Evolutionary conservation across 2,329 filamentous ascomycete species (phyloP).

Genomic region (Blastomyces silverae): DNA sequence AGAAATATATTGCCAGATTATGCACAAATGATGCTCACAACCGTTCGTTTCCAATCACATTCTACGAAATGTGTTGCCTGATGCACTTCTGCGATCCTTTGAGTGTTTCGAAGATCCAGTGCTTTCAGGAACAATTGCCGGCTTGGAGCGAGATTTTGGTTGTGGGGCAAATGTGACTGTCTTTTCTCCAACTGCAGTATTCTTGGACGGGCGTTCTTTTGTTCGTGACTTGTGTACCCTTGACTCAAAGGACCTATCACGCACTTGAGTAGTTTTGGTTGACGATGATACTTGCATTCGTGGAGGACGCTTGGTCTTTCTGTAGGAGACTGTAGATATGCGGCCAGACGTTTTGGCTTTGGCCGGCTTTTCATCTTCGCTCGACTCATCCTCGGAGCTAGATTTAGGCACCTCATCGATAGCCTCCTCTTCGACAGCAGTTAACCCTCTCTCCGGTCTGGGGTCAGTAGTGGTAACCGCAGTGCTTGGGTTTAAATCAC

Average conservation of each 20-base stretch:
- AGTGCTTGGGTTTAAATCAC: slow-evolving; percentile 81
- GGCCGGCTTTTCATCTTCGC: slow-evolving; percentile 27
- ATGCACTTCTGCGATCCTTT: slow-evolving; percentile 46
- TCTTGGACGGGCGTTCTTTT: slow-evolving; percentile 30
- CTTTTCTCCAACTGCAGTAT: slow-evolving; percentile 44
- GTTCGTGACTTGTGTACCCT: slow-evolving; percentile 44
- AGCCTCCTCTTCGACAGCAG: slow-evolving; percentile 57
- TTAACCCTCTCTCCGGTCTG: slow-evolving; percentile 47
- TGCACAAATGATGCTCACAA: slow-evolving; percentile 4
- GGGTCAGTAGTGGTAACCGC: slow-evolving; percentile 32
- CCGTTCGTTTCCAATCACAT: slow-evolving; percentile 32
- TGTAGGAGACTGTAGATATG: slow-evolving; percentile 52
- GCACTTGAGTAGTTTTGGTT: slow-evolving; percentile 35
- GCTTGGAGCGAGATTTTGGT: slow-evolving; percentile 33
- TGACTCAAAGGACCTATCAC: slow-evolving; percentile 53
- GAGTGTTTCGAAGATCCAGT: slow-evolving; percentile 26
- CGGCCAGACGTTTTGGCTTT: slow-evolving; percentile 36
- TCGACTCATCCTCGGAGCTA: slow-evolving; percentile 34
- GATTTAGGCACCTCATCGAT: slow-evolving; percentile 46
- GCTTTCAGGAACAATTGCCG: slow-evolving; percentile 19
- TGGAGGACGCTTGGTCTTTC: slow-evolving; percentile 47
- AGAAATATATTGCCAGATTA: neutral
- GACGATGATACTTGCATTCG: slow-evolving; percentile 55
- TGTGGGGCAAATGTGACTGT: slow-evolving; percentile 56
- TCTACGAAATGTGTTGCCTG: slow-evolving; percentile 43